Percentiles rank a stretch among this genome's conserved stretches.
Evolutionary conservation across 257 asterid genomes (phyloP).

Genomic region (Primulina eburnea): DNA sequence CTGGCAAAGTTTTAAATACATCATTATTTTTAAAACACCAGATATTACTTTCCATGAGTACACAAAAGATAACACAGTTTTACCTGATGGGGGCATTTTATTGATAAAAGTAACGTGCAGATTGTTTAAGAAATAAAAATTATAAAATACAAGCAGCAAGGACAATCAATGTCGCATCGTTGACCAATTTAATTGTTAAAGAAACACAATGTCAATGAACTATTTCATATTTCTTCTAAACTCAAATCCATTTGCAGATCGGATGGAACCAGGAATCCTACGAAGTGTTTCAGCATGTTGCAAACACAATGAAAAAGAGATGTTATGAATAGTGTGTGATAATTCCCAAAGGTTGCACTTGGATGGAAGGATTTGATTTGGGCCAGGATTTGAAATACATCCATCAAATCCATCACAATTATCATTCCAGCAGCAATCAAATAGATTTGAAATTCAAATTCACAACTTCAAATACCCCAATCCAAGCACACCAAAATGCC

Average conservation of each 20-base stretch:
- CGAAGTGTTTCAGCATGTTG: neutral
- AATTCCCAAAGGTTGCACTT: too few species aligned
- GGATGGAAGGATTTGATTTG: too few species aligned
- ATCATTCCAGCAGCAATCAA: too few species aligned
- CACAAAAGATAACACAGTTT: too few species aligned
- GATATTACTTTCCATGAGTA: neutral
- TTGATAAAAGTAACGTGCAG: neutral
- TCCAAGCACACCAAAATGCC: too few species aligned
- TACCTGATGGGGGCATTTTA: conserved; percentile 7
- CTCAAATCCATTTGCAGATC: neutral
- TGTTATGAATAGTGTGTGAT: neutral
- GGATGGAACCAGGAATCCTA: neutral
- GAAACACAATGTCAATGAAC: neutral
- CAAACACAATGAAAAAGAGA: neutral
- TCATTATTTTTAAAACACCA: conserved; percentile 17
- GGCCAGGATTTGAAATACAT: too few species aligned
- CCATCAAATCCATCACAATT: too few species aligned
- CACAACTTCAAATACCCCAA: too few species aligned
- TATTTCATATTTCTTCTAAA: neutral
- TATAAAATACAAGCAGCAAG: neutral
- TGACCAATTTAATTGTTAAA: neutral
- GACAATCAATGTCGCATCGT: neutral
- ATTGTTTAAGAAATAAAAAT: neutral
- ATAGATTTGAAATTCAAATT: too few species aligned
- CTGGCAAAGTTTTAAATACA: conserved; percentile 20